A percentile compares a stretch with the other conserved stretches of the same genome.
phyloP scores from a whole-genome alignment of 495 filamentous ascomycete genomes.

The Trichoderma asperelloides region DNA sequence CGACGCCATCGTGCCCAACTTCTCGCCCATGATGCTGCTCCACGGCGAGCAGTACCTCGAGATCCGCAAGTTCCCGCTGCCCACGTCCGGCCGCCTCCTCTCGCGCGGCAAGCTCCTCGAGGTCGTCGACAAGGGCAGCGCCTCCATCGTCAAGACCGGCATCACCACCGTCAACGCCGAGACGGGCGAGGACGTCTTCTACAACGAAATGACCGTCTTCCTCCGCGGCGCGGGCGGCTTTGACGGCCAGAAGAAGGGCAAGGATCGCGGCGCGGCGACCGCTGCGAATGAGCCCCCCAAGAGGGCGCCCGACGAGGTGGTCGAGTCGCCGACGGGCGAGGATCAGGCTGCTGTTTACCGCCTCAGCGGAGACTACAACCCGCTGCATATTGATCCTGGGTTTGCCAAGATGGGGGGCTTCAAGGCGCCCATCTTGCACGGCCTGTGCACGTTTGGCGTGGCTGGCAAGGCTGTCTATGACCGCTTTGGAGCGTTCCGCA shows the following conservation, averaged over 20 bases:
- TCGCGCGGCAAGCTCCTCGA: constrained; percentile 84
- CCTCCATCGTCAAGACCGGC: constrained; percentile 73
- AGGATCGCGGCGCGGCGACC: constrained; percentile 69
- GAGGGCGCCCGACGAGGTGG: constrained; percentile 67
- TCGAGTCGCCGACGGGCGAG: constrained; percentile 83
- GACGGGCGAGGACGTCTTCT: constrained; percentile 85
- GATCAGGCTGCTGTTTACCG: constrained; percentile 96
- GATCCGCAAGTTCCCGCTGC: constrained; percentile 87
- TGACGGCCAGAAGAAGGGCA: constrained; percentile 71
- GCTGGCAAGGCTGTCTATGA: constrained; percentile 82
- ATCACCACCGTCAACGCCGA: constrained; percentile 71
- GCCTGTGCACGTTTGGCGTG: constrained; percentile 91
- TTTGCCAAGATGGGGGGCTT: constrained; percentile 95
- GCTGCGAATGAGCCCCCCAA: constrained; percentile 68
- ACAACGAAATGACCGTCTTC: constrained; percentile 90
- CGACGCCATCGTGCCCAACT: constrained; percentile 82
- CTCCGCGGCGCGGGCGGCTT: constrained; percentile 90
- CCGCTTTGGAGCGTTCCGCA: constrained; percentile 72
- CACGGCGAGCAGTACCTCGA: constrained; percentile 99
- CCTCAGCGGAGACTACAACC: constrained; percentile 81
- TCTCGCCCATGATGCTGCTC: constrained; percentile 96
- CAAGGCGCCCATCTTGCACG: constrained; percentile 90
- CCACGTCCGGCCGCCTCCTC: constrained; percentile 71
- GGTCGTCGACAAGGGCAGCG: constrained; percentile 90
- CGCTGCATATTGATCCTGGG: constrained; percentile 87